Conservation (phyloP, 192 early-diverging fungal genomes). For the Lobulomyces angularis region DNA sequence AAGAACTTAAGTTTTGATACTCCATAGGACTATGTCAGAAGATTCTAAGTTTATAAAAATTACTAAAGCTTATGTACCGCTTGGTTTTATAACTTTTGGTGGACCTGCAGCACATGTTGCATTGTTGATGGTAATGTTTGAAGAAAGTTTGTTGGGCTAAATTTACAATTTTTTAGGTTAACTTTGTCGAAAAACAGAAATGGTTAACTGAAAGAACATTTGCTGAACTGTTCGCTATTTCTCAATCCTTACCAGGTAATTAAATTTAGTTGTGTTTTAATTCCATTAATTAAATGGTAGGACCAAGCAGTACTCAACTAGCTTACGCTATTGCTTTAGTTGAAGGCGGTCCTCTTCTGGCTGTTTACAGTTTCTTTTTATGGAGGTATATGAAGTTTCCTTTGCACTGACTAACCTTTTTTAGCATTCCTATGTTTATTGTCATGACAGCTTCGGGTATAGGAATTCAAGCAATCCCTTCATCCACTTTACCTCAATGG, state of each 20-base stretch:
- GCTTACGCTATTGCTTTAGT: conserved; percentile 38
- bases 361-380: conserved; percentile 32
- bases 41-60: conserved; percentile 1
- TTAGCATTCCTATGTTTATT: conserved; percentile 39
- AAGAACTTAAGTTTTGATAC: too few species aligned
- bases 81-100: conserved; percentile 45
- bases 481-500: conserved; percentile 27
- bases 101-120: conserved; percentile 44
- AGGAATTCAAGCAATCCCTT: conserved; percentile 25
- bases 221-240: conserved; percentile 52
- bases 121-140: conserved; percentile 17
- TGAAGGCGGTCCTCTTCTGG: conserved; percentile 30
- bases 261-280: too few species aligned
- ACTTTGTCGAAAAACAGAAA: conserved; percentile 35
- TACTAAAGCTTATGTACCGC: conserved; percentile 25
- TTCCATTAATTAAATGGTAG: too few species aligned
- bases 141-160: conserved; percentile 15
- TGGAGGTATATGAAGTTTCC: conserved; percentile 29
- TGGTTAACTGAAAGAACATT: conserved; percentile 45
- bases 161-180: conserved; percentile 39
- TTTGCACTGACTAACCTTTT: not conserved
- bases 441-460: conserved; percentile 40
- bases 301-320: conserved; percentile 40
- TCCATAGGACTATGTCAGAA: too few species aligned
- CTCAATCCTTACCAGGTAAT: conserved; percentile 52